A percentile compares a stretch with the other conserved stretches of the same genome.
Conservation (phyloP, 345 rosid genomes). For the Populus nigra region DNA sequence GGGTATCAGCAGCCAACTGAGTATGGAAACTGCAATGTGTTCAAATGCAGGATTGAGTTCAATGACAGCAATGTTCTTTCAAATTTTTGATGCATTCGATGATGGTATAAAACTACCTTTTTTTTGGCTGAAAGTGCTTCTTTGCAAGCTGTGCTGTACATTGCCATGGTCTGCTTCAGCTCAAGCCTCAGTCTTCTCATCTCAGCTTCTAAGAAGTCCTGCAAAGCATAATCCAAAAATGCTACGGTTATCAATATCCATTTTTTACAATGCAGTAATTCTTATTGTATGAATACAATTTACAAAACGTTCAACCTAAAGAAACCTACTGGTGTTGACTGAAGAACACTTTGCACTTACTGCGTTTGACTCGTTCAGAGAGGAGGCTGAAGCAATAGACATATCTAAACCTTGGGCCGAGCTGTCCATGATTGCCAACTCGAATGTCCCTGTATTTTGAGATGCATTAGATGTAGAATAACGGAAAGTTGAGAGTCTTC, state of each 20-base stretch:
- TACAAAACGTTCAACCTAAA: not conserved
- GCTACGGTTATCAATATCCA: not conserved
- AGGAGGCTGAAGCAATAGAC: constrained; percentile 22
- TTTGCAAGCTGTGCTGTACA: constrained; percentile 87
- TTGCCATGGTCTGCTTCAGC: constrained; percentile 85
- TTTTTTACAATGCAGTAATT: not conserved
- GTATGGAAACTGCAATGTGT: not conserved
- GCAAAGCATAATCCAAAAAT: constrained; percentile 16
- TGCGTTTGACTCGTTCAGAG: constrained; percentile 27
- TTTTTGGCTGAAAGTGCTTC: constrained; percentile 77
- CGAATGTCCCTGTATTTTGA: constrained; percentile 22
- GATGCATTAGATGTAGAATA: constrained; percentile 33
- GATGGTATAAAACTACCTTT: constrained; percentile 42
- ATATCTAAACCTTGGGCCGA: constrained; percentile 33
- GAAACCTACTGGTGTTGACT: not conserved
- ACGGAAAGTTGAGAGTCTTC: constrained; percentile 26
- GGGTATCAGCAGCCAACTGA: not conserved
- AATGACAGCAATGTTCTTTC: not conserved
- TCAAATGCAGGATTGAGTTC: not conserved
- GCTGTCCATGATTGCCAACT: constrained; percentile 42
- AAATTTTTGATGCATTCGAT: not conserved
- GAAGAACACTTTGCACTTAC: constrained; percentile 28
- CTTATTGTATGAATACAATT: not conserved
- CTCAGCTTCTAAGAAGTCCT: constrained; percentile 74
- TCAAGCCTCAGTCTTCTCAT: constrained; percentile 85